Evolutionary conservation across 805 yeast species (phyloP).

Genomic region (Phaffomyces antillensis): DNA sequence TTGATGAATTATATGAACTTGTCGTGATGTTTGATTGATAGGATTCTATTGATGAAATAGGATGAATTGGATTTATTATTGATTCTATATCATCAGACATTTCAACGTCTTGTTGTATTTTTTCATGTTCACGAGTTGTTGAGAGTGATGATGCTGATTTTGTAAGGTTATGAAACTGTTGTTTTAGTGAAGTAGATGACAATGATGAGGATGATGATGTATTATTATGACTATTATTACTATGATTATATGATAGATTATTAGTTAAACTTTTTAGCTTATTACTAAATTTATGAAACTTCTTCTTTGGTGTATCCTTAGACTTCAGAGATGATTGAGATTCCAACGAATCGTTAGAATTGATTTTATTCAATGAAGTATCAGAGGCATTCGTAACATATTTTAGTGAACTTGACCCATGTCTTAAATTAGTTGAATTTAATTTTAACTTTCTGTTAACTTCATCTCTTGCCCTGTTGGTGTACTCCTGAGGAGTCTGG

Average conservation of each 20-base stretch:
- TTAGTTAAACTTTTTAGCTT: slow-evolving; percentile 10
- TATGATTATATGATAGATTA: slow-evolving; percentile 1
- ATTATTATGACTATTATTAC: slow-evolving; percentile 3
- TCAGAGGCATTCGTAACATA: slow-evolving; percentile 21
- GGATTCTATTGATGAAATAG: slow-evolving; percentile 20
- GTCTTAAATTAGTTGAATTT: slow-evolving; percentile 16
- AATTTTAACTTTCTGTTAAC: slow-evolving; percentile 20
- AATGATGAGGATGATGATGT: slow-evolving; percentile 5
- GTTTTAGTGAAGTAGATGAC: slow-evolving; percentile 3
- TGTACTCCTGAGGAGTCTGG: slow-evolving; percentile 25
- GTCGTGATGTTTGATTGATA: slow-evolving; percentile 3
- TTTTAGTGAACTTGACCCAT: slow-evolving; percentile 25
- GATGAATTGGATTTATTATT: slow-evolving; percentile 16
- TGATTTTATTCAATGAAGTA: slow-evolving; percentile 15
- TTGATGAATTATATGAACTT: slow-evolving; percentile 8
- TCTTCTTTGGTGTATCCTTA: slow-evolving; percentile 1
- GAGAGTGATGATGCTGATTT: slow-evolving; percentile 5
- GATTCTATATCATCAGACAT: slow-evolving; percentile 9
- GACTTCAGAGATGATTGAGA: slow-evolving; percentile 5
- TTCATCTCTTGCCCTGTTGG: slow-evolving; percentile 25
- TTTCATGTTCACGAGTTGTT: slow-evolving; percentile 1
- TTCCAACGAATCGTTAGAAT: slow-evolving; percentile 18
- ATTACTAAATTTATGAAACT: slow-evolving; percentile 2
- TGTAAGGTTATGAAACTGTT: slow-evolving; percentile 5
- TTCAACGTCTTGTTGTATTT: slow-evolving; percentile 9